phyloP scores from a whole-genome alignment of 257 asterid species.

The Jaltomata sinuosa region DNA sequence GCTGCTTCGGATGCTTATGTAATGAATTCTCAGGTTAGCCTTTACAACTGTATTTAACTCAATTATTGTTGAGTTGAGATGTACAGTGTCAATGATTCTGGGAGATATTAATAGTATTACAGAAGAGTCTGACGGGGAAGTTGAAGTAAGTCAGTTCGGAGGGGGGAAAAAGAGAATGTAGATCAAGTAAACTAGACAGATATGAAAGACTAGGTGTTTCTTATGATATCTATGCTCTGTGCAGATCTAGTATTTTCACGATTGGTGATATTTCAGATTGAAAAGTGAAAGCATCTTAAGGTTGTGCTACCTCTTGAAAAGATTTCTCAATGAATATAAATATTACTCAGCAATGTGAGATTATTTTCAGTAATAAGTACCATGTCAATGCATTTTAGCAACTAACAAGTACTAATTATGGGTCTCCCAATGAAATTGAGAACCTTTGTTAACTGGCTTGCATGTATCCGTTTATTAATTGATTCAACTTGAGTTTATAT shows the following conservation, averaged over 20 bases:
- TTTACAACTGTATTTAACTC: neutral
- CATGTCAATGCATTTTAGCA: neutral
- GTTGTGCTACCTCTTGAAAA: neutral
- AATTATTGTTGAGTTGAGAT: neutral
- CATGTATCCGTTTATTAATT: neutral
- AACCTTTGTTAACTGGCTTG: neutral
- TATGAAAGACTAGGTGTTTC: neutral
- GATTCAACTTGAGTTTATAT: neutral
- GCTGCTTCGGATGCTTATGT: constrained; percentile 92
- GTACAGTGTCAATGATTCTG: neutral
- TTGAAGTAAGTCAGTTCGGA: neutral
- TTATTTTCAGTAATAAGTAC: neutral
- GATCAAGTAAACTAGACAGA: neutral
- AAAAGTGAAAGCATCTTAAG: neutral
- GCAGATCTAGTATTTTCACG: neutral
- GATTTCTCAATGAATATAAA: neutral
- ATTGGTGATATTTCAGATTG: neutral
- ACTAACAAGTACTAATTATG: neutral
- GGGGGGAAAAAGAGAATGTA: neutral
- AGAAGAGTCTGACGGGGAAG: neutral
- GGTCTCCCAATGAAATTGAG: neutral
- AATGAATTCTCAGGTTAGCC: constrained; percentile 90
- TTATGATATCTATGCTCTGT: neutral
- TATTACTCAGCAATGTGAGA: neutral
- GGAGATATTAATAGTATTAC: neutral